phyloP scores from a whole-genome alignment of 2,329 filamentous ascomycete genomes.

The Fusarium nelsonii region DNA sequence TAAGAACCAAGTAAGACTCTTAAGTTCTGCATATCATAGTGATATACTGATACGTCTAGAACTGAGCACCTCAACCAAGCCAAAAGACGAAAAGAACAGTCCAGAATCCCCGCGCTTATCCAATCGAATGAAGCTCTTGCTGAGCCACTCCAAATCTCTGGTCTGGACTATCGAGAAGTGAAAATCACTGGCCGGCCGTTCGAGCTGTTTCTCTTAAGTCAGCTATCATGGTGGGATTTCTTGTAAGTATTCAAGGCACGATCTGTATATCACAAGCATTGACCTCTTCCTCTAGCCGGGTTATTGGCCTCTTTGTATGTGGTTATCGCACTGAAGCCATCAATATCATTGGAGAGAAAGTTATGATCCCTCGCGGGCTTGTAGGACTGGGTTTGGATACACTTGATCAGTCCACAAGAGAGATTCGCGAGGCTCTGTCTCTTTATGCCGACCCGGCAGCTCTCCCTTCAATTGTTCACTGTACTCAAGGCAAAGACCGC shows the following conservation, averaged over 20 bases:
- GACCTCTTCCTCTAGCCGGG: slow-evolving; percentile 44
- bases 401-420: slow-evolving; percentile 73
- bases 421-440: slow-evolving; percentile 62
- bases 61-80: slow-evolving; percentile 80
- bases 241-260: slow-evolving; percentile 60
- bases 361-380: slow-evolving; percentile 79
- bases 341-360: slow-evolving; percentile 74
- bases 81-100: slow-evolving; percentile 67
- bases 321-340: slow-evolving; percentile 79
- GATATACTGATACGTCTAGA: slow-evolving; percentile 54
- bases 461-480: slow-evolving; percentile 80
- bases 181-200: slow-evolving; percentile 81
- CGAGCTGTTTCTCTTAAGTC: slow-evolving; percentile 74
- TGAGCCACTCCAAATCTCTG: slow-evolving; percentile 71
- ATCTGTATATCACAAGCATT: neutral
- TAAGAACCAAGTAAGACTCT: slow-evolving; percentile 75
- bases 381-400: slow-evolving; percentile 77
- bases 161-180: slow-evolving; percentile 73
- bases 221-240: slow-evolving; percentile 75
- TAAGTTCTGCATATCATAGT: neutral
- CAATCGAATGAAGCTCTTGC: slow-evolving; percentile 62
- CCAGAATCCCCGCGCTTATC: slow-evolving; percentile 55
- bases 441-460: slow-evolving; percentile 52
- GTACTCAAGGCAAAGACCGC: slow-evolving; percentile 90
- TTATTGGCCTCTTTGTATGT: slow-evolving; percentile 72